Evolutionary conservation across 208 protist species (phyloP).

Genomic region (Lotmaria passim): DNA sequence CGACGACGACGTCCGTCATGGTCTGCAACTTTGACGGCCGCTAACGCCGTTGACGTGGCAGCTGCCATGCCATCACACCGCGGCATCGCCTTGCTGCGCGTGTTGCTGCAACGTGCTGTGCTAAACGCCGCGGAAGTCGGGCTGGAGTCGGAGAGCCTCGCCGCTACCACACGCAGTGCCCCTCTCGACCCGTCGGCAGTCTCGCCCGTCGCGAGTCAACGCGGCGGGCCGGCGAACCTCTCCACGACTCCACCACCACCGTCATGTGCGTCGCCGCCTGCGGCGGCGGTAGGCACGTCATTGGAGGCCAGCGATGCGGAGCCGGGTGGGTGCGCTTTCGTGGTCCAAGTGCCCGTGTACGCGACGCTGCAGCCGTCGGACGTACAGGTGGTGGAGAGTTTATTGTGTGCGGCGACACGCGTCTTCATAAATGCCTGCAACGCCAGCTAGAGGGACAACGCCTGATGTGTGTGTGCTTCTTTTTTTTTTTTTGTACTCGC

Average conservation of each 20-base stretch:
- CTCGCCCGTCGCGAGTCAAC: background rate
- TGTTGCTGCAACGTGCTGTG: conserved; percentile 59
- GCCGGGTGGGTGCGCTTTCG: conserved; percentile 6
- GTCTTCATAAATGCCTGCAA: conserved; percentile 27
- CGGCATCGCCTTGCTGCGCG: conserved; percentile 49
- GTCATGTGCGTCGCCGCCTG: background rate
- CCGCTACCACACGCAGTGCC: background rate
- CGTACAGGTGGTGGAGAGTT: conserved; percentile 21
- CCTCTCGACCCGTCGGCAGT: background rate
- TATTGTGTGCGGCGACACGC: conserved; percentile 32
- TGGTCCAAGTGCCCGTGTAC: conserved; percentile 28
- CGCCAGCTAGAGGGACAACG: background rate
- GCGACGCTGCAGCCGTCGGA: conserved; percentile 16
- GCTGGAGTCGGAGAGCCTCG: conserved; percentile 16
- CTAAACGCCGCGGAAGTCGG: conserved; percentile 31
- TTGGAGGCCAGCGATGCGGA: background rate
- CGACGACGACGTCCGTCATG: background rate
- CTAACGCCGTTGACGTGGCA: too few species aligned
- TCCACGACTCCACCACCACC: background rate
- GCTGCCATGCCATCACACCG: conserved; percentile 26
- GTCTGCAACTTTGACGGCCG: background rate
- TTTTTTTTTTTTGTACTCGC: conserved; percentile 9
- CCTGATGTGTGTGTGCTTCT: background rate
- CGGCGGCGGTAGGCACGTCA: background rate
- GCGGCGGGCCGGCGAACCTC: background rate